These are phyloP conservation scores for Saksenaea vasiformis DNA, from an alignment of 371 early-diverging fungal genomes.

Conservation along the genomic window DNA sequence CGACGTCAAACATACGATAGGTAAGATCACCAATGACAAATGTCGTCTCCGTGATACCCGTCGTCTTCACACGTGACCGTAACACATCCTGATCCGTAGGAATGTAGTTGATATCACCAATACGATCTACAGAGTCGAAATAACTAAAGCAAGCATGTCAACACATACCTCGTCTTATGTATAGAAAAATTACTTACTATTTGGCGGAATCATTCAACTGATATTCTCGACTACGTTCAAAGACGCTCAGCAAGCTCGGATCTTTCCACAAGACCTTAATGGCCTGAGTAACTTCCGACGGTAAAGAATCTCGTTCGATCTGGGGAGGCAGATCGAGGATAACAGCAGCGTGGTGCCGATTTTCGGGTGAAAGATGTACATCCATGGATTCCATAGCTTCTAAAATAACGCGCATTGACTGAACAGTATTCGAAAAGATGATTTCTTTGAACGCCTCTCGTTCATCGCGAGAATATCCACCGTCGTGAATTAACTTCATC, in stretches of 20 bases:
- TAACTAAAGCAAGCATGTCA: slow-evolving; percentile 58
- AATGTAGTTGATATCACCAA: slow-evolving; percentile 73
- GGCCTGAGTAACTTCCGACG: slow-evolving; percentile 77
- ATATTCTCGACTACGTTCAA: slow-evolving; percentile 87
- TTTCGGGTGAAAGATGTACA: slow-evolving; percentile 63
- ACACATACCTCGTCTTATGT: no score
- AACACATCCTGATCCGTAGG: slow-evolving; percentile 92
- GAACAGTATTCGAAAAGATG: slow-evolving; percentile 91
- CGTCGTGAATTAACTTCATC: slow-evolving; percentile 96
- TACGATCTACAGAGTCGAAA: slow-evolving; percentile 92
- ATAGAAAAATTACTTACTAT: slow-evolving; percentile 76
- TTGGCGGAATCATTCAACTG: slow-evolving; percentile 92
- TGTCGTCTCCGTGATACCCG: slow-evolving; percentile 87
- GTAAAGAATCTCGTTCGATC: slow-evolving; percentile 80
- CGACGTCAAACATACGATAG: slow-evolving; percentile 94
- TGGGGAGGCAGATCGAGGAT: slow-evolving; percentile 81
- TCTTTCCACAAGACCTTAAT: slow-evolving; percentile 85
- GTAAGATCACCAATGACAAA: slow-evolving; percentile 86
- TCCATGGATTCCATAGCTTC: slow-evolving; percentile 90
- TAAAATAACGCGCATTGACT: slow-evolving; percentile 92
- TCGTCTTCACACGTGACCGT: slow-evolving; percentile 87
- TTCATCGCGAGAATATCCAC: slow-evolving; percentile 87
- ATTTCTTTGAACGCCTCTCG: slow-evolving; percentile 90
- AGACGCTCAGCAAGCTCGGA: slow-evolving; percentile 78
- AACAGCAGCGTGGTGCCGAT: slow-evolving; percentile 63